A percentile compares a stretch with the other conserved stretches of the same genome.
These are phyloP conservation scores for Apodospora peruviana DNA, from an alignment of 495 filamentous ascomycete species.

Conservation along the genomic window DNA sequence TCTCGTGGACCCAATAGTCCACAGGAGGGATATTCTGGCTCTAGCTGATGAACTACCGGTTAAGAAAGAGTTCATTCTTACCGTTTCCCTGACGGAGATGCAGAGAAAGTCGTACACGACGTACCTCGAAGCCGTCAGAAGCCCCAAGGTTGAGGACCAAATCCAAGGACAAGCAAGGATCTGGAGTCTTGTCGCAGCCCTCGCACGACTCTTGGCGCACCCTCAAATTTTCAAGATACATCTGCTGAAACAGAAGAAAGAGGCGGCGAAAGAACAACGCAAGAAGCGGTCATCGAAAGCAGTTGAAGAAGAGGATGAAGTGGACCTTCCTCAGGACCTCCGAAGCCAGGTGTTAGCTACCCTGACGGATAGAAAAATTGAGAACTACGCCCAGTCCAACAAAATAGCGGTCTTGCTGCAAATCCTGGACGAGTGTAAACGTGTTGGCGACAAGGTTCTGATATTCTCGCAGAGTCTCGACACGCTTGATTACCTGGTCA, in stretches of 20 bases:
- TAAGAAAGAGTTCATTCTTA: slow-evolving; percentile 80
- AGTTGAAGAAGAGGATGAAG: slow-evolving; percentile 21
- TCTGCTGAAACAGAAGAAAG: slow-evolving; percentile 10
- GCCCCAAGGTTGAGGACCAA: background rate
- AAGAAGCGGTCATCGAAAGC: slow-evolving; percentile 5
- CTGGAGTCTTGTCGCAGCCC: slow-evolving; percentile 35
- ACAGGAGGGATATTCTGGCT: slow-evolving; percentile 64
- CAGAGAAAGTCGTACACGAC: slow-evolving; percentile 60
- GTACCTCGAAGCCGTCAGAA: slow-evolving; percentile 40
- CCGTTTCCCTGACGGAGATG: slow-evolving; percentile 59
- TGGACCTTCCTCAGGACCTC: slow-evolving; percentile 24
- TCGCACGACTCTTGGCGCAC: slow-evolving; percentile 71
- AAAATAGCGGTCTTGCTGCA: slow-evolving; percentile 59
- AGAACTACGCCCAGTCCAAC: slow-evolving; percentile 45
- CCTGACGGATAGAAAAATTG: slow-evolving; percentile 22
- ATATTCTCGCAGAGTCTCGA: slow-evolving; percentile 72
- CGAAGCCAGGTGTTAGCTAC: slow-evolving; percentile 25
- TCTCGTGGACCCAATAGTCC: slow-evolving; percentile 71
- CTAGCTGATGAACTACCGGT: slow-evolving; percentile 58
- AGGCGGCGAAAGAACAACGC: no score
- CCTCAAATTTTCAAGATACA: slow-evolving; percentile 59
- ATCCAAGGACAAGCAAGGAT: slow-evolving; percentile 9
- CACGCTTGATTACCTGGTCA: slow-evolving; percentile 64
- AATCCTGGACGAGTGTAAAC: slow-evolving; percentile 59
- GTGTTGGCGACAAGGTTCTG: slow-evolving; percentile 63